phyloP scores from a whole-genome alignment of 257 asterid genomes.

The Salvia rosmarinus region DNA sequence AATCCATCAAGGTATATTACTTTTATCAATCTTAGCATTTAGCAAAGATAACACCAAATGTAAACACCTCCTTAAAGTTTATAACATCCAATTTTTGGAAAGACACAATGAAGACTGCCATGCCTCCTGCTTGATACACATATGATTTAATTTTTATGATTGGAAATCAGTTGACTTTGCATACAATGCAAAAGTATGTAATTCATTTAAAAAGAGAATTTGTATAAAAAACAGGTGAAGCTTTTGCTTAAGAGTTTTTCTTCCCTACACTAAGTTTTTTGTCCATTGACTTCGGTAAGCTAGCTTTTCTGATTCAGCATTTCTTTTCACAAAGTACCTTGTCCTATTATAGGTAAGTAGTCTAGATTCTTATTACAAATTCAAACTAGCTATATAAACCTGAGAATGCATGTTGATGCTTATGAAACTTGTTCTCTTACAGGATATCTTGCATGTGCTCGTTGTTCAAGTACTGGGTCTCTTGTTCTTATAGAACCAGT shows the following conservation, averaged over 20 bases:
- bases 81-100: neutral
- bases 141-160: neutral
- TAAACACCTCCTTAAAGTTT: neutral
- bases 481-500: constrained; percentile 77
- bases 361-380: neutral
- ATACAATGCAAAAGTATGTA: constrained; percentile 7
- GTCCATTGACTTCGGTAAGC: neutral
- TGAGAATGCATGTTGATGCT: constrained; percentile 29
- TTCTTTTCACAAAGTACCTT: neutral
- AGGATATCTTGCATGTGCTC: constrained; percentile 98
- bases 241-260: constrained; percentile 7
- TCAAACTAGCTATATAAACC: neutral
- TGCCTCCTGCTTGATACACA: neutral
- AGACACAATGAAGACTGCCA: neutral
- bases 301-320: constrained; percentile 9
- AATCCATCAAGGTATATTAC: neutral
- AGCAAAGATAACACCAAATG: neutral
- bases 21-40: neutral
- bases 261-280: neutral
- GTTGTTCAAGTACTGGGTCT: constrained; percentile 83
- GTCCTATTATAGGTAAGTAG: neutral
- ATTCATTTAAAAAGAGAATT: neutral
- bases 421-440: constrained; percentile 32
- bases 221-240: neutral
- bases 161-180: neutral